Evolutionary conservation across 495 filamentous ascomycete genomes (phyloP).

Genomic region (Penicillium waksmanii): DNA sequence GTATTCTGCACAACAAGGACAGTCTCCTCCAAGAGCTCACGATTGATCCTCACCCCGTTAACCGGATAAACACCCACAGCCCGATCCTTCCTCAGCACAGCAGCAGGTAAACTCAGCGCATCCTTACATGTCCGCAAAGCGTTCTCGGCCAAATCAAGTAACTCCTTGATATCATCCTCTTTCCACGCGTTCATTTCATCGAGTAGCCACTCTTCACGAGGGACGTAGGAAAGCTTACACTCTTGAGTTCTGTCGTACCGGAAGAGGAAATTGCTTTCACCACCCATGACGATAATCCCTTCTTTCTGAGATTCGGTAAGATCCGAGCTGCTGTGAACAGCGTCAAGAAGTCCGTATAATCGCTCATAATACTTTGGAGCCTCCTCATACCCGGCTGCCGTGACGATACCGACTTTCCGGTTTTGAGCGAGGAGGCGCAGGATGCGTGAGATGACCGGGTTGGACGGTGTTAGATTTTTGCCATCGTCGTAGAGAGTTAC

Average conservation of each 20-base stretch:
- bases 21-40: slow-evolving; percentile 93
- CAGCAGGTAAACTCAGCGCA: slow-evolving; percentile 75
- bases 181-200: slow-evolving; percentile 87
- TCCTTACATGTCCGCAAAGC: slow-evolving; percentile 78
- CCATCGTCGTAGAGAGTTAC: slow-evolving; percentile 97
- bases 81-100: slow-evolving; percentile 84
- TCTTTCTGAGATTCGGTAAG: slow-evolving; percentile 67
- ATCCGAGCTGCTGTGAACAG: slow-evolving; percentile 63
- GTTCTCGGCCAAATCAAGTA: slow-evolving; percentile 85
- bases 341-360: slow-evolving; percentile 81
- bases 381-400: slow-evolving; percentile 93
- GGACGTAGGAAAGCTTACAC: slow-evolving; percentile 57
- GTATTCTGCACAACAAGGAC: slow-evolving; percentile 92
- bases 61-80: slow-evolving; percentile 86
- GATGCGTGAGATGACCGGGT: slow-evolving; percentile 79
- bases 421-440: slow-evolving; percentile 63
- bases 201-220: slow-evolving; percentile 75
- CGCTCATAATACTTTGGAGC: slow-evolving; percentile 80
- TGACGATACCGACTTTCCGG: slow-evolving; percentile 90
- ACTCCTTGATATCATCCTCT: slow-evolving; percentile 71
- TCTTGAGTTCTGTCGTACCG: slow-evolving; percentile 57
- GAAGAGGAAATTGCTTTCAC: slow-evolving; percentile 87
- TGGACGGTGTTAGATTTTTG: slow-evolving; percentile 69
- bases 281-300: slow-evolving; percentile 88
- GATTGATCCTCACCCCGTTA: slow-evolving; percentile 63